These are phyloP conservation scores for Alternaria tenuissima DNA, from an alignment of 2,329 filamentous ascomycete species.

Conservation along the genomic window DNA sequence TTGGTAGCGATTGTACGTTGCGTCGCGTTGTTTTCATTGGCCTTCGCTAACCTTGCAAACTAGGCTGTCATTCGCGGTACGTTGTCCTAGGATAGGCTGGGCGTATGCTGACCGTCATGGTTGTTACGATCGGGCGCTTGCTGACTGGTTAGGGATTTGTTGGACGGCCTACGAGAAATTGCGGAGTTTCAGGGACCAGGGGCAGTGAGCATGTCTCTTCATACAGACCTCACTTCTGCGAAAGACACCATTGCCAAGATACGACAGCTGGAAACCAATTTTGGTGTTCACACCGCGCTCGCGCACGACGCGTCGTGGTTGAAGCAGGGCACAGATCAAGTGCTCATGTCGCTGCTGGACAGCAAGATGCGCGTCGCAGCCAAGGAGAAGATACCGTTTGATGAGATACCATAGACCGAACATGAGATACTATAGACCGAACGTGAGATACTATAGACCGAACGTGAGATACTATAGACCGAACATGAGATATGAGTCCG, in stretches of 20 bases:
- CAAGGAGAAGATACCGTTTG: conserved; percentile 29
- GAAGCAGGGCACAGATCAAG: conserved; percentile 31
- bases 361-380: conserved; percentile 35
- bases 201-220: conserved; percentile 34
- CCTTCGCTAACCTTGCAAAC: neutral
- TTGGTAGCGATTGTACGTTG: conserved; percentile 42
- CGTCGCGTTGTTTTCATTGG: neutral
- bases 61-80: conserved; percentile 43
- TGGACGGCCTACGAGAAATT: conserved; percentile 40
- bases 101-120: neutral
- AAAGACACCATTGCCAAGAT: conserved; percentile 39
- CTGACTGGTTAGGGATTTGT: conserved; percentile 32
- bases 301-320: conserved; percentile 45
- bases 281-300: conserved; percentile 39
- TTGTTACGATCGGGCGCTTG: neutral
- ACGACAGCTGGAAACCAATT: conserved; percentile 31
- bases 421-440: conserved; percentile 1
- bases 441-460: neutral
- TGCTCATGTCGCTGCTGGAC: conserved; percentile 43
- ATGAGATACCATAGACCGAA: conserved; percentile 11
- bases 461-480: conserved; percentile 1
- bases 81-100: neutral
- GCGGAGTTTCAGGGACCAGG: conserved; percentile 37
- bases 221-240: conserved; percentile 37
- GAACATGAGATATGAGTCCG: neutral